phyloP scores from a whole-genome alignment of 2,329 filamentous ascomycete species.

The Aspergillus sp. region DNA sequence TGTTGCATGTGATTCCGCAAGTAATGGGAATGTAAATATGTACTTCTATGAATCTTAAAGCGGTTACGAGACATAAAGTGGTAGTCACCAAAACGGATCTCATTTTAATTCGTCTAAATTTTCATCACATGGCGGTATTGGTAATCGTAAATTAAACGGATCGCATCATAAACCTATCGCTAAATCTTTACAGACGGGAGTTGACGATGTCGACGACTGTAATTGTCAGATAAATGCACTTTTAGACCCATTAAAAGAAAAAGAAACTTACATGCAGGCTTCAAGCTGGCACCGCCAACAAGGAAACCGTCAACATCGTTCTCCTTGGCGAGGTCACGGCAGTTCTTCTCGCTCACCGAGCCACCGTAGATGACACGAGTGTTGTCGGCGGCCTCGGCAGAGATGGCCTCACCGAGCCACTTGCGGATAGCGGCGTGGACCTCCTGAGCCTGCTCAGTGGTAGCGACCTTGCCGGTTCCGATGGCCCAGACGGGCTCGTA shows the following conservation, averaged over 20 bases:
- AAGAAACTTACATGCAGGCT: conserved; percentile 72
- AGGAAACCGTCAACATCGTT: conserved; percentile 96
- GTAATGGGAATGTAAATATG: background rate
- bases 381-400: conserved; percentile 71
- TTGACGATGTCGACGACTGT: conserved; percentile 64
- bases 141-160: background rate
- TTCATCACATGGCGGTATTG: background rate
- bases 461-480: conserved; percentile 89
- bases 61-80: background rate
- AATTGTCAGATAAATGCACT: conserved; percentile 9
- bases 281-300: conserved; percentile 91
- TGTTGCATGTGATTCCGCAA: background rate
- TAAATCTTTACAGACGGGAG: conserved; percentile 43
- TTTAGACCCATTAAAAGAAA: conserved; percentile 1
- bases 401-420: conserved; percentile 71
- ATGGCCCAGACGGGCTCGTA: conserved; percentile 97
- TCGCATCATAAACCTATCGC: conserved; percentile 3
- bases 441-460: conserved; percentile 84
- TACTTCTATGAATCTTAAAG: background rate
- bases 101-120: background rate
- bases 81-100: background rate
- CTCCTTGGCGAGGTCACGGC: conserved; percentile 83
- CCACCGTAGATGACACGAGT: conserved; percentile 95
- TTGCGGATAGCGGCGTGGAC: conserved; percentile 85
- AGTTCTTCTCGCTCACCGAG: conserved; percentile 97